Base-by-base conservation (phyloP, 305 asterid species). In the Andrographis paniculata region DNA sequence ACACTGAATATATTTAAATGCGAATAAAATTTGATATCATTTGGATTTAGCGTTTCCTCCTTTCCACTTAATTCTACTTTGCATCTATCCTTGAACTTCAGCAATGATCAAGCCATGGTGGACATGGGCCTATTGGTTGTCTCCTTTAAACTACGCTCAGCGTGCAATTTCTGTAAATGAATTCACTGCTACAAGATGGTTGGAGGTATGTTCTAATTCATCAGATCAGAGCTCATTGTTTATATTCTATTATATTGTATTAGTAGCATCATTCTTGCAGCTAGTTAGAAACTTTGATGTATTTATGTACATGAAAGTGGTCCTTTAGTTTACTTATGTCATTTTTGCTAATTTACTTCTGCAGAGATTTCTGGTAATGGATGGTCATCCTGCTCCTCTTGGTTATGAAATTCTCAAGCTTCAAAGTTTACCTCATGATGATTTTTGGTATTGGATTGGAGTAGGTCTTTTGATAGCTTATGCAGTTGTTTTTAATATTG, bases 91-190 rank as follows among this genome's bases (percentile, higher is more conserved):
- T 52, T 57, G 44, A 53, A 55, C 42, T 43, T 63, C 80, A 82
- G 93, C 7, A 41, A 69, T 75, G 82, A 76, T 84, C 66, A 81
- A 80, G 62, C 85, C 85, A 48, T 83, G 96, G 96, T 87, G 96
- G 96, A 40, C 56, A 1, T 87, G 96, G 96, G 96, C 78, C 20
- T 87, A 72, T 72, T 87, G 96, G 96, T 58, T 78, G 37, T 87
- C 96, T 30, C 96, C 94, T 20, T 61, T 87, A 64, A 67, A 91
- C 31, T 87, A 87, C 35, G 96, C 72, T 14, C 96, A 87, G 63
- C 75, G 85, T 17, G 93, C 94, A 35, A 70, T 87, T 53, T 69
- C 95, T 40, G 84, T 87, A 47, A 87, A 87, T 40, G 97, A 87
- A 62, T 84, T 87, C 69, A 67, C 82, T 45, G 84, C 94, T 46